Percentiles rank a stretch among this genome's conserved stretches.
These are phyloP conservation scores for Phytophthora melonis DNA, from an alignment of 352 stramenopile genomes.

Conservation along the genomic window DNA sequence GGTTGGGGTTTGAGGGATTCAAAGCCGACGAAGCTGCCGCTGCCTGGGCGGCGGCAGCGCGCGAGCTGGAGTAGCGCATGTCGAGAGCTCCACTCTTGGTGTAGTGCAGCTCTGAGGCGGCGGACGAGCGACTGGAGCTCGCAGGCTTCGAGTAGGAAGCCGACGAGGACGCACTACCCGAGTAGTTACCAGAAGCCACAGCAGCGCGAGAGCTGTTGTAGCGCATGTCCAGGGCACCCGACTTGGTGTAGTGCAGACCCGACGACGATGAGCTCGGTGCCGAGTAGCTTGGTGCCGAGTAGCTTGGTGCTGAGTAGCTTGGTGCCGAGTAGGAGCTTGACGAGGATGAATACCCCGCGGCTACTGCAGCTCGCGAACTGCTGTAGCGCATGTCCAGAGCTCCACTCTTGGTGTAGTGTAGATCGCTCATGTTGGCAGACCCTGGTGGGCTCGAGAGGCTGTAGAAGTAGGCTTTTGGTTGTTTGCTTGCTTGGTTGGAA, in stretches of 20 bases:
- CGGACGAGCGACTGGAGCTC: background rate
- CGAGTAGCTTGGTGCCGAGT: background rate
- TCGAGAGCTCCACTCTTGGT: background rate
- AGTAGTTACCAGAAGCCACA: background rate
- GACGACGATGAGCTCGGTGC: slow-evolving; percentile 7
- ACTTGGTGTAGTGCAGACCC: slow-evolving; percentile 37
- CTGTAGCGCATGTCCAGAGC: slow-evolving; percentile 38
- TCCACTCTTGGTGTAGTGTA: slow-evolving; percentile 39
- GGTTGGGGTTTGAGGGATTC: background rate
- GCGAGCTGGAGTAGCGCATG: background rate
- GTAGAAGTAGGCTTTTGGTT: background rate
- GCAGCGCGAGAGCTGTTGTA: slow-evolving; percentile 29
- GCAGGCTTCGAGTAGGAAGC: too few species aligned
- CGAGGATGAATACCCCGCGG: slow-evolving; percentile 5
- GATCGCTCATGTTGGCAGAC: slow-evolving; percentile 12
- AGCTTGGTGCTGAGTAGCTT: slow-evolving; percentile 9
- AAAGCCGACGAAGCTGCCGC: background rate
- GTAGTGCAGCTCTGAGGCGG: slow-evolving; percentile 1
- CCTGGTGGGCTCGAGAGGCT: background rate
- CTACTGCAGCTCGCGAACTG: slow-evolving; percentile 9
- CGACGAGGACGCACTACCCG: slow-evolving; percentile 11
- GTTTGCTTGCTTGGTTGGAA: background rate
- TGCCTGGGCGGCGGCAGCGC: background rate
- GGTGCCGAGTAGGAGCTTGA: slow-evolving; percentile 7
- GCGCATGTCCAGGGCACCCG: slow-evolving; percentile 32